Conservation (phyloP, 306 rosid species). For the Pterocarpus santalinus region DNA sequence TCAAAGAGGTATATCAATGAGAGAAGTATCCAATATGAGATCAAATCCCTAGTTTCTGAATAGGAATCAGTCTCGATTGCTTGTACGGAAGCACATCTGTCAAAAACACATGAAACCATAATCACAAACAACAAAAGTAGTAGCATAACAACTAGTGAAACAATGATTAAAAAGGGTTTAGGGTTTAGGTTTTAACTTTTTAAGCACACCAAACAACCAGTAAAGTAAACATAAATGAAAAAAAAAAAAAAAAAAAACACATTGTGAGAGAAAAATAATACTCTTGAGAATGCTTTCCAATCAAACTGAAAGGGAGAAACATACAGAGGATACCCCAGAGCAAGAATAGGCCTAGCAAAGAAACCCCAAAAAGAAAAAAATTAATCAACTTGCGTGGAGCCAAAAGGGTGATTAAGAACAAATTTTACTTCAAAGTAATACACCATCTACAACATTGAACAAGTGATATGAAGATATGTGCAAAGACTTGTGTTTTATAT, state of each 20-base stretch:
- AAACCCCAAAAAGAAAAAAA: background rate
- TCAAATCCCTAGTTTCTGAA: constrained; percentile 56
- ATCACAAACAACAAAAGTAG: constrained; percentile 26
- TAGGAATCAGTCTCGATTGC: constrained; percentile 62
- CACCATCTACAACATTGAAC: background rate
- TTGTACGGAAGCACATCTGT: constrained; percentile 66
- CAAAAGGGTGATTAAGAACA: background rate
- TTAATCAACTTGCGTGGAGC: background rate
- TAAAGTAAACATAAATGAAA: too few relatives aligned
- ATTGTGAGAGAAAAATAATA: background rate
- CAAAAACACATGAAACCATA: constrained; percentile 2
- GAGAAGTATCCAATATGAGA: constrained; percentile 69
- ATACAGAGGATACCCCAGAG: constrained; percentile 71
- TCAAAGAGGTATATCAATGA: constrained; percentile 60
- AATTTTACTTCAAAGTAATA: background rate
- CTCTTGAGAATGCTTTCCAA: background rate
- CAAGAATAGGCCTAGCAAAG: constrained; percentile 64
- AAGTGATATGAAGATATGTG: background rate
- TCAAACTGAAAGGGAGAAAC: constrained; percentile 24
- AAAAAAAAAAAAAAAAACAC: background rate
- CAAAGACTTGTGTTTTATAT: background rate
- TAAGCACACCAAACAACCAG: background rate
- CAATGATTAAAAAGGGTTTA: background rate
- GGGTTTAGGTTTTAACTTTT: background rate
- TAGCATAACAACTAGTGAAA: background rate